Evolutionary conservation across 768 basidiomycete species (phyloP).

Genomic region (Cystobasidium onofrii): DNA sequence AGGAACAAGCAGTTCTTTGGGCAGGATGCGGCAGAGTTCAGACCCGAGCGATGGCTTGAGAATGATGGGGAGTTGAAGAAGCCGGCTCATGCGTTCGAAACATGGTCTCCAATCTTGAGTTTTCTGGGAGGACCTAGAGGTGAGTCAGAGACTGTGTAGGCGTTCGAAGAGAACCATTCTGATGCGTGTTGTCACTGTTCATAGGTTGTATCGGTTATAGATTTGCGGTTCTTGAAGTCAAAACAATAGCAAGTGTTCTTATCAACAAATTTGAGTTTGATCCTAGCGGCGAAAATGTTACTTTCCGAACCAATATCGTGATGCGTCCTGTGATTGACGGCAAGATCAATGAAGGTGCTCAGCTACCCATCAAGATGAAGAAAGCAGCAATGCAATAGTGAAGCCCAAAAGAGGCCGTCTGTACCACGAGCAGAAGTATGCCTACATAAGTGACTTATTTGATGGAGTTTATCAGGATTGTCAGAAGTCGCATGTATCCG

Average conservation of each 20-base stretch:
- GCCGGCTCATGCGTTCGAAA: not conserved
- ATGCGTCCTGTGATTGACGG: not conserved
- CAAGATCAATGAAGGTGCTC: not conserved
- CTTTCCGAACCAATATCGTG: conserved; percentile 1
- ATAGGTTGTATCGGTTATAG: conserved; percentile 28
- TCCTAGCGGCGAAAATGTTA: not conserved
- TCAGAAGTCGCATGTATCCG: too few relatives aligned
- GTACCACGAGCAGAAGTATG: too few relatives aligned
- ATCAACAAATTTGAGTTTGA: conserved; percentile 13
- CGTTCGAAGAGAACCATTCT: not conserved
- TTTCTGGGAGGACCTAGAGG: conserved; percentile 30
- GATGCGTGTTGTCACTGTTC: not conserved
- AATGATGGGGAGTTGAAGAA: not conserved
- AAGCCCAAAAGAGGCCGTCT: too few relatives aligned
- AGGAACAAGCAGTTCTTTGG: not conserved
- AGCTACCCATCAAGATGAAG: not conserved
- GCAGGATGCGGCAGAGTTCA: not conserved
- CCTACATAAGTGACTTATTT: too few relatives aligned
- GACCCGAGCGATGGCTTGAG: conserved; percentile 12
- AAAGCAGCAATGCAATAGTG: too few relatives aligned
- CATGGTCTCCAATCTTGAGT: conserved; percentile 5
- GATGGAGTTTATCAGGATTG: too few relatives aligned
- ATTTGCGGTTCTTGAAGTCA: conserved; percentile 26
- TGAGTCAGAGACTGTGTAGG: not conserved
- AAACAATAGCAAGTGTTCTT: not conserved